Percentiles rank a stretch among this genome's conserved stretches.
These are phyloP conservation scores for Tetrapisispora namnaoensis DNA, from an alignment of 805 yeast species.

Conservation along the genomic window DNA sequence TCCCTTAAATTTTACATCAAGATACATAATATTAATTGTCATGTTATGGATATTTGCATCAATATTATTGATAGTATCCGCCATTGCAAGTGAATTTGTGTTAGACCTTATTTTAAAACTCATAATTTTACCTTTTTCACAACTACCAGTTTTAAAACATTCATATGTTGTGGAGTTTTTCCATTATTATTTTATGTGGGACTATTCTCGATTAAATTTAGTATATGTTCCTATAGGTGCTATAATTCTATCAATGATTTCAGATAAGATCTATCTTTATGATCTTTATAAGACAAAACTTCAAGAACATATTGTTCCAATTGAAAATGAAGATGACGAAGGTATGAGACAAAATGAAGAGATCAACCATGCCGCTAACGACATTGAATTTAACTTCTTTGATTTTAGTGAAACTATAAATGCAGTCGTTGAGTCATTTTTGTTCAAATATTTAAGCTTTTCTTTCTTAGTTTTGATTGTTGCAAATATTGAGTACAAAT, in stretches of 20 bases:
- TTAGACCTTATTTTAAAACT: conserved; percentile 8
- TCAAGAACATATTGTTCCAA: conserved; percentile 13
- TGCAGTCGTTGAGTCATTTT: not conserved
- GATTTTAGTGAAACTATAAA: conserved; percentile 1
- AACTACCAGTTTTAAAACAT: not conserved
- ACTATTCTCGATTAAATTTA: conserved; percentile 11
- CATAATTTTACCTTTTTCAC: conserved; percentile 6
- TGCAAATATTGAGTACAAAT: not conserved
- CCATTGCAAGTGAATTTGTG: conserved; percentile 14
- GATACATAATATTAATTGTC: conserved; percentile 39
- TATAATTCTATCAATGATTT: conserved; percentile 6
- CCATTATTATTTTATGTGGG: not conserved
- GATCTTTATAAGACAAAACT: conserved; percentile 9
- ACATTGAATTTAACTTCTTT: not conserved
- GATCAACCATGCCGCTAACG: not conserved
- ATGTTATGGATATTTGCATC: conserved; percentile 40
- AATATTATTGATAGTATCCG: conserved; percentile 16
- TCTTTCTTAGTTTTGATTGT: not conserved
- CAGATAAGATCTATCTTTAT: conserved; percentile 14
- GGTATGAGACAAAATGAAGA: not conserved
- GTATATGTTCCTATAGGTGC: conserved; percentile 16
- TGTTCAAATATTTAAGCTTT: not conserved
- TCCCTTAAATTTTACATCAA: conserved; percentile 63
- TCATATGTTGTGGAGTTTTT: not conserved
- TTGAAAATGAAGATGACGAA: conserved; percentile 5